These are phyloP conservation scores for Termitomyces sp. DNA, from an alignment of 768 basidiomycete genomes.

Conservation along the genomic window DNA sequence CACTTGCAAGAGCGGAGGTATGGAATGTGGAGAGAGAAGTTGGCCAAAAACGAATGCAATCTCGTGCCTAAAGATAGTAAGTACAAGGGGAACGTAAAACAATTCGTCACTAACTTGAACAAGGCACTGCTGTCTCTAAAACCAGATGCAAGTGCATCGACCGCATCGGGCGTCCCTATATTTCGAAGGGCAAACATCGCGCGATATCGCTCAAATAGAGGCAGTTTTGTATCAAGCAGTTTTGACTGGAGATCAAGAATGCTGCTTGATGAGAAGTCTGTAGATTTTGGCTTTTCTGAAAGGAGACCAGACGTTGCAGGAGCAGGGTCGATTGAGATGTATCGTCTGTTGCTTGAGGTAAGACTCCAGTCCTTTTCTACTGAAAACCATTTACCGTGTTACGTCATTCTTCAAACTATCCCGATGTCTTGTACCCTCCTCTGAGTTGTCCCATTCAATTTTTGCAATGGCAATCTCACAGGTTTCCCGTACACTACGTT, in stretches of 20 bases:
- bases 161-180: conserved; percentile 78
- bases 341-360: conserved; percentile 38
- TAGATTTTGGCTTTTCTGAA: conserved; percentile 44
- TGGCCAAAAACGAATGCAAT: conserved; percentile 99
- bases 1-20: conserved; percentile 78
- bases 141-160: conserved; percentile 87
- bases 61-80: conserved; percentile 64
- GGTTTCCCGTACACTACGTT: conserved; percentile 83
- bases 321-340: conserved; percentile 87
- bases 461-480: conserved; percentile 96
- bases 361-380: not conserved
- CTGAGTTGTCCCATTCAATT: conserved; percentile 87
- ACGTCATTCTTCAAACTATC: conserved; percentile 22
- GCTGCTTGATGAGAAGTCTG: conserved; percentile 39
- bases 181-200: conserved; percentile 98
- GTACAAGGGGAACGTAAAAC: not conserved
- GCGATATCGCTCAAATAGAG: conserved; percentile 91
- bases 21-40: conserved; percentile 81
- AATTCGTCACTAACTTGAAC: conserved; percentile 70
- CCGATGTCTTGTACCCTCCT: conserved; percentile 55
- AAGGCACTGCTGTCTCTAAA: conserved; percentile 86
- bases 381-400: conserved; percentile 30
- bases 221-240: conserved; percentile 59
- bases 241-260: conserved; percentile 53
- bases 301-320: conserved; percentile 69